Conservation (phyloP, 768 basidiomycete species). For the Amanita jacksonii region DNA sequence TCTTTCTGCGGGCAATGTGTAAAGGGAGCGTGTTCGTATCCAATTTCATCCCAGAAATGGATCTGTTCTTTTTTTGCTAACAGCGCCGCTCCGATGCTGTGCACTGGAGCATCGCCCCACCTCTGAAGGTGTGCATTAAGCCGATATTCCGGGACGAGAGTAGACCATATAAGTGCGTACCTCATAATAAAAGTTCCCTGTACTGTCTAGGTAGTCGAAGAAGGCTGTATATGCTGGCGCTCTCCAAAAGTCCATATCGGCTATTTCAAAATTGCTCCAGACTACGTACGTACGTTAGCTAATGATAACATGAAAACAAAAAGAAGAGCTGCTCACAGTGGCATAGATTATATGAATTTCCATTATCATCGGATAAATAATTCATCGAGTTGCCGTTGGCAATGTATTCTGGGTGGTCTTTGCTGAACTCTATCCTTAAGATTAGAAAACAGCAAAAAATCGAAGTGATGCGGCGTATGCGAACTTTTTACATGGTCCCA, state of each 20-base stretch:
- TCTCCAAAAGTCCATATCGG: conserved; percentile 55
- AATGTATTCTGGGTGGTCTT: conserved; percentile 44
- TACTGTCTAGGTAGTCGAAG: conserved; percentile 51
- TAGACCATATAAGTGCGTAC: conserved; percentile 29
- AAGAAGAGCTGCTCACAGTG: conserved; percentile 57
- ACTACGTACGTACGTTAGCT: conserved; percentile 22
- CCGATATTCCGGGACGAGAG: conserved; percentile 32
- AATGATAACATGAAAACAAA: background rate
- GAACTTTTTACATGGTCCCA: conserved; percentile 63
- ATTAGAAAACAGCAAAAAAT: background rate
- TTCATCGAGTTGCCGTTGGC: conserved; percentile 49
- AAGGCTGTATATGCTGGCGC: conserved; percentile 55
- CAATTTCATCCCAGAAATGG: conserved; percentile 71
- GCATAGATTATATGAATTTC: conserved; percentile 62
- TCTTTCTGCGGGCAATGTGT: conserved; percentile 52
- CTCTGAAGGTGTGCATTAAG: conserved; percentile 31
- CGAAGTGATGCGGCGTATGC: conserved; percentile 7
- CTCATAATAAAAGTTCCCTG: conserved; percentile 64
- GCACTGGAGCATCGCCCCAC: conserved; percentile 58
- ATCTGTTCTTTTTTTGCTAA: conserved; percentile 50
- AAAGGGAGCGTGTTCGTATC: conserved; percentile 70
- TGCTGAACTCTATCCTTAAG: conserved; percentile 46
- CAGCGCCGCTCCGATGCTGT: conserved; percentile 56
- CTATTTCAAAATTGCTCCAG: conserved; percentile 68
- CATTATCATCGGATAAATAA: conserved; percentile 40